Evolutionary conservation across 768 basidiomycete genomes (phyloP), one percentile per base, ranked within the genome.

Genomic region (Tricholoma sp.): DNA sequence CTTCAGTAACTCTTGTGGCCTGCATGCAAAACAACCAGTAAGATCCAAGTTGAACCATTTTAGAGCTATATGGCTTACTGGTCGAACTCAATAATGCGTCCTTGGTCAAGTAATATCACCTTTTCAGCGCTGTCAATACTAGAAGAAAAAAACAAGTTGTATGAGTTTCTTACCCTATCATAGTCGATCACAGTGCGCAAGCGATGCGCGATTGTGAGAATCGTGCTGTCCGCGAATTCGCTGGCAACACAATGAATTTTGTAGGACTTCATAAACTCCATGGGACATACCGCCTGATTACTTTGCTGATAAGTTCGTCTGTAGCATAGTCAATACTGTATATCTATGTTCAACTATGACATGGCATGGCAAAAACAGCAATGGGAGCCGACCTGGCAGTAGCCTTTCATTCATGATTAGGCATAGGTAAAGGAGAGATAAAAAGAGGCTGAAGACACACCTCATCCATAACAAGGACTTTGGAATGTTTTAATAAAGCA

Each of bases 181-280:
- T 92, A 93, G 63, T 93, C 90, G 55, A 94, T 91, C 49, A 89
- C 86, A 2, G 88, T 89, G 3, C 86, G 78, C 54, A 90, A 74
- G 9, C 86, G 81, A 71, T 93, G 91, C 10, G 91, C 90, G 54
- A 93, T 91, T 0, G 89, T 92, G 32, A 92, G 70, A 55, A 91
- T 89, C 0, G 89, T 94, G 66, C 87, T 90, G 13, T 85, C 79
- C 4, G 87, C 83, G 60, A 92, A 93, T 72, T 88, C 85, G 11
- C 86, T 89, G 63, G 3, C 41, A 20, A 52, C 15, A 1, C 29
- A 17, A 32, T 20, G 32, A 32, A 28, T 37, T 90, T 82, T 90
- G 44, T 9, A 31, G 13, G 2, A n/a, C 89, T 66, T 11, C 33
- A 20, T 0, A 6, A 50, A 17, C n/a, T 36, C 29, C 28, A 6